These are phyloP conservation scores for Chrysoporthe cubensis DNA, from an alignment of 2,329 filamentous ascomycete genomes.

Conservation along the genomic window DNA sequence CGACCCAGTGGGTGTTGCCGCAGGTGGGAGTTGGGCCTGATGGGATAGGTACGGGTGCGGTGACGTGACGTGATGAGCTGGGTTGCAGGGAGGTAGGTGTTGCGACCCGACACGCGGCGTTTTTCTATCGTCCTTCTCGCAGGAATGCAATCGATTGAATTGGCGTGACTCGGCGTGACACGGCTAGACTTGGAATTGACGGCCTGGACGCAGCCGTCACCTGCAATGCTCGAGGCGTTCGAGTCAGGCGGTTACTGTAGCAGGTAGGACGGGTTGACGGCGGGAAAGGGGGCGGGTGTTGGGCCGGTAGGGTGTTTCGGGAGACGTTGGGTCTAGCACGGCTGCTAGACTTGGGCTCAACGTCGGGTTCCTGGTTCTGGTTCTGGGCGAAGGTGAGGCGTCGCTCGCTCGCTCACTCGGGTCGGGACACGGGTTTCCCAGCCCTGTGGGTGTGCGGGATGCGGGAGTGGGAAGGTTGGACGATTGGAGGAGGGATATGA, in stretches of 20 bases:
- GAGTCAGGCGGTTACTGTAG: not conserved
- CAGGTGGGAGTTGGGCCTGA: not conserved
- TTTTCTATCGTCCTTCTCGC: not conserved
- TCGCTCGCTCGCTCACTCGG: slow-evolving; percentile 15
- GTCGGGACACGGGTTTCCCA: slow-evolving; percentile 15
- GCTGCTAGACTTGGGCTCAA: not conserved
- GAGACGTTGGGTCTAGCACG: slow-evolving; percentile 7
- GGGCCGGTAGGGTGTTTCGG: slow-evolving; percentile 24
- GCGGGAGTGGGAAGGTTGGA: not conserved
- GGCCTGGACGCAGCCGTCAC: slow-evolving; percentile 10
- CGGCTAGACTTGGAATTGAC: not conserved
- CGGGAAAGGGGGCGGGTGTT: slow-evolving; percentile 21
- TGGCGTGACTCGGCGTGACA: not conserved
- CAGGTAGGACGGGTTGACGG: slow-evolving; percentile 3
- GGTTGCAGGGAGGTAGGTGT: slow-evolving; percentile 2
- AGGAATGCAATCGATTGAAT: not conserved
- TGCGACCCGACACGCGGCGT: slow-evolving; percentile 10
- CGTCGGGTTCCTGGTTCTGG: not conserved
- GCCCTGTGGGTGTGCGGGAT: slow-evolving; percentile 1
- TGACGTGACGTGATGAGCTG: slow-evolving; percentile 9
- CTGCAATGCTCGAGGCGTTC: slow-evolving; percentile 18
- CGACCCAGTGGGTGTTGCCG: not conserved
- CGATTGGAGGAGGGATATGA: slow-evolving; percentile 9
- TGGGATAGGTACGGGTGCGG: slow-evolving; percentile 1
- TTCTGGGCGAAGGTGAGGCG: not conserved